Percentiles rank a stretch among this genome's conserved stretches.
Evolutionary conservation across 2,329 filamentous ascomycete species (phyloP).

Genomic region (Sordariomycetes sp.): DNA sequence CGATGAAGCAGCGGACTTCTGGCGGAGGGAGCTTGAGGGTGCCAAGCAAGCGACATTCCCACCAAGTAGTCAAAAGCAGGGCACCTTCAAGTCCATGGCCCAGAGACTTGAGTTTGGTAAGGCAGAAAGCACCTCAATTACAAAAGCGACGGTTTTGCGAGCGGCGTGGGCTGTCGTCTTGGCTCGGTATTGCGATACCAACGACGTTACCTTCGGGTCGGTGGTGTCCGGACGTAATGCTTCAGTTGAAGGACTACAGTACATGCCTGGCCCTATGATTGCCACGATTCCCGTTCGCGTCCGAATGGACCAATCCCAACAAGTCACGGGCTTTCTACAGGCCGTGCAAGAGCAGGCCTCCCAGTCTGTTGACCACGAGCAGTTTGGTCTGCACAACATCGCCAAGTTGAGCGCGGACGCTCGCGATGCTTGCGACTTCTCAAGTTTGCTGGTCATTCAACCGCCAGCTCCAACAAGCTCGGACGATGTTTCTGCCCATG

Average conservation of each 20-base stretch:
- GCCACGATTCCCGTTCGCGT: conserved; percentile 9
- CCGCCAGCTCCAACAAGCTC: not conserved
- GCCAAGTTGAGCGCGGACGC: conserved; percentile 5
- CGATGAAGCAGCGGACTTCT: conserved; percentile 4
- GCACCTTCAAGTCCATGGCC: not conserved
- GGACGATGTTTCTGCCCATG: not conserved
- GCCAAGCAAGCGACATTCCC: conserved; percentile 3
- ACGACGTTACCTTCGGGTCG: conserved; percentile 30
- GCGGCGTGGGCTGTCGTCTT: conserved; percentile 33
- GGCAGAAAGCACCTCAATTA: conserved; percentile 5
- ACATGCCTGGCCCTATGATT: conserved; percentile 11
- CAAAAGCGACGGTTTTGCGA: conserved; percentile 29
- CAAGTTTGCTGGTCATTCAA: conserved; percentile 9
- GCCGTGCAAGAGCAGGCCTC: conserved; percentile 5
- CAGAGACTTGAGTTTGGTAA: not conserved
- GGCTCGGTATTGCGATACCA: conserved; percentile 20
- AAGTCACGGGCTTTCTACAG: conserved; percentile 3
- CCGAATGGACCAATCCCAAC: not conserved
- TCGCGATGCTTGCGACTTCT: conserved; percentile 8
- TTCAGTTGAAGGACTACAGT: conserved; percentile 9
- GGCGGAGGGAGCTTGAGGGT: conserved; percentile 7
- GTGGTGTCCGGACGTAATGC: conserved; percentile 28
- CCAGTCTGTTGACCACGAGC: conserved; percentile 8
- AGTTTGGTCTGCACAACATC: conserved; percentile 12
- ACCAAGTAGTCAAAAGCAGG: too few species aligned